Base-by-base conservation (phyloP, 495 filamentous ascomycete species). In the Annulohypoxylon nitens region DNA sequence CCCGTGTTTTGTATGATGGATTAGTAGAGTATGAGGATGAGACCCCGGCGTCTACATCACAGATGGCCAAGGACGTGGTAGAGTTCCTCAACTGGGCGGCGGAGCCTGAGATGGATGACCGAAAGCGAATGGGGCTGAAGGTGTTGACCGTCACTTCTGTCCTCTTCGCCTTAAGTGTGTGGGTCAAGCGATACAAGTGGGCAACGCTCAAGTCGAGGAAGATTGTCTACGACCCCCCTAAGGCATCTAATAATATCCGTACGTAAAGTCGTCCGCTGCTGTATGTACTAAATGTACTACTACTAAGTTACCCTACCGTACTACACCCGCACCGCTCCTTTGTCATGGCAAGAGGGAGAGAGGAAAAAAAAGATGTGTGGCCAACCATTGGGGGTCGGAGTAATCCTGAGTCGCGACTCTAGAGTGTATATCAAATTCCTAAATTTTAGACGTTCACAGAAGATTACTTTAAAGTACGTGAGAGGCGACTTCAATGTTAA, bases 131-230 rank as follows among this genome's bases (percentile, higher is more conserved):
- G 97, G 97, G 97, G 79, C 88, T 95, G 89, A 97, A 98, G 90
- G 92, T 94, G 39, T 74, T 99, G 70, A 87, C 90, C 50, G 86
- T 97, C 61, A 90, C 91, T 12, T 85, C 90, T 54, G 90, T 92
- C 70, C 86, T 99, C 59, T 90, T 92, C 69, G 95, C 93, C 45
- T 71, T 98, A 72, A 95, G 92, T 82, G 89, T 99, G 73, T 99
- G 95, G 95, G 91, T 99, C 72, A 99, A 99, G 93, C 90, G 92
- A 75, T 98, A 99, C 89, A 98, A 98, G 88, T 99, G 96, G 96
- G 83, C 93, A 39, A 90, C 92, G 64, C 84, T 99, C 83, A 99
- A 99, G 91, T 91, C 95, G 64, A 90, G 96, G 75, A 97, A 97
- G 88, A 82, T 99, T 76, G 88, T 93, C 75, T 95, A 95, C 86